A percentile compares a stretch with the other conserved stretches of the same genome.
Conservation (phyloP, 257 asterid genomes). For the Thymus mandschuricus region DNA sequence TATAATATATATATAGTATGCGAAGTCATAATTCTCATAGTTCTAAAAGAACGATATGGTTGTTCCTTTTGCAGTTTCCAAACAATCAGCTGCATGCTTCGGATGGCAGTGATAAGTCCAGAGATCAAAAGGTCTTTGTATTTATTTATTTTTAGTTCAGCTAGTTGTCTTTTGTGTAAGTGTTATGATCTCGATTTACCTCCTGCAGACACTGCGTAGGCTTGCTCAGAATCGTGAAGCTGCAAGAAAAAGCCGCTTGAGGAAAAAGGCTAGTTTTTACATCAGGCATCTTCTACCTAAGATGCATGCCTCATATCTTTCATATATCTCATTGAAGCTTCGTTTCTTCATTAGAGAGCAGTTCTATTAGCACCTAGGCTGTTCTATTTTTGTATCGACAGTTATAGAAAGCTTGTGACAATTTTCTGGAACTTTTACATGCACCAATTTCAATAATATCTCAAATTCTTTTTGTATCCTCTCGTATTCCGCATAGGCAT, state of each 20-base stretch:
- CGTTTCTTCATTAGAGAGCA: constrained; percentile 1
- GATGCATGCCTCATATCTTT: constrained; percentile 3
- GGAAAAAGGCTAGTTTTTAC: constrained; percentile 63
- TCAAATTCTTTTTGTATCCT: constrained; percentile 6
- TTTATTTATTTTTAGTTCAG: background rate
- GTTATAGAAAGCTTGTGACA: background rate
- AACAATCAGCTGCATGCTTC: constrained; percentile 70
- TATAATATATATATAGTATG: background rate
- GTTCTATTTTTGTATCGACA: background rate
- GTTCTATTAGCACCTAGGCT: constrained; percentile 2
- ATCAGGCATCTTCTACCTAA: constrained; percentile 8
- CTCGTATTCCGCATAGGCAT: constrained; percentile 59
- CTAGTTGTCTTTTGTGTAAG: constrained; percentile 14
- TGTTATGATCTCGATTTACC: constrained; percentile 28
- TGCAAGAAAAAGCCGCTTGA: constrained; percentile 92
- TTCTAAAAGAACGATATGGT: constrained; percentile 19
- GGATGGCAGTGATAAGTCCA: constrained; percentile 93
- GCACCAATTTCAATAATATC: constrained; percentile 10
- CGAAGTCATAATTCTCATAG: constrained; percentile 1
- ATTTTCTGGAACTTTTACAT: background rate
- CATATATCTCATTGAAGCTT: background rate
- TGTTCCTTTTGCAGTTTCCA: constrained; percentile 53
- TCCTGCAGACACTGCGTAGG: constrained; percentile 71
- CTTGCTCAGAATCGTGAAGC: constrained; percentile 99
- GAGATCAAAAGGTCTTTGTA: constrained; percentile 85